phyloP scores from a whole-genome alignment of 148 eudicot species.

The Rhododendron vialii region DNA sequence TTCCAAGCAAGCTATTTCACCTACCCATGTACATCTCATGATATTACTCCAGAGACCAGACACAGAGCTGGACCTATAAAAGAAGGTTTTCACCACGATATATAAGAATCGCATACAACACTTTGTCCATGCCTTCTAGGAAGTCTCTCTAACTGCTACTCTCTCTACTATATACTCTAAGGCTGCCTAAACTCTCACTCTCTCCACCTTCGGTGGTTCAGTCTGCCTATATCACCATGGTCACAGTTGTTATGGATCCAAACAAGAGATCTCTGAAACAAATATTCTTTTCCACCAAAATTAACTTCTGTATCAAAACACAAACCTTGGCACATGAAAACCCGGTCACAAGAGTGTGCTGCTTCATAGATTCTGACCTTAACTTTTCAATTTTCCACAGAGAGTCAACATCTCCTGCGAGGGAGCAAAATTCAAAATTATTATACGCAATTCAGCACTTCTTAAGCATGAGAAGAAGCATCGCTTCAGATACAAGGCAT shows the following conservation, averaged over 20 bases:
- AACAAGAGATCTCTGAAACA: not conserved
- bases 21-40: not conserved
- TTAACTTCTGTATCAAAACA: not conserved
- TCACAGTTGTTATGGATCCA: not conserved
- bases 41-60: not conserved
- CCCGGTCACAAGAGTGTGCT: constrained; percentile 62
- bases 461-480: constrained; percentile 2
- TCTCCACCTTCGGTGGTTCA: not conserved
- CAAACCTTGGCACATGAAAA: constrained; percentile 87
- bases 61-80: not conserved
- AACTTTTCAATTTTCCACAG: constrained; percentile 80
- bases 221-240: not conserved
- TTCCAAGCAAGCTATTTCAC: constrained; percentile 5
- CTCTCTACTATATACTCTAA: not conserved
- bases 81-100: not conserved
- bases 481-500: not conserved
- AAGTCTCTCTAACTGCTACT: not conserved
- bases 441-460: not conserved
- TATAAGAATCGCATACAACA: not conserved
- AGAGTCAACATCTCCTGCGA: constrained; percentile 70
- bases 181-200: not conserved
- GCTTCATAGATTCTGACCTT: constrained; percentile 62
- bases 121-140: not conserved
- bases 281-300: not conserved
- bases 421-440: not conserved